Percentiles rank a stretch among this genome's conserved stretches.
Evolutionary conservation across 1,284 basidiomycete genomes (phyloP).

Genomic region (Baeospora myosura): DNA sequence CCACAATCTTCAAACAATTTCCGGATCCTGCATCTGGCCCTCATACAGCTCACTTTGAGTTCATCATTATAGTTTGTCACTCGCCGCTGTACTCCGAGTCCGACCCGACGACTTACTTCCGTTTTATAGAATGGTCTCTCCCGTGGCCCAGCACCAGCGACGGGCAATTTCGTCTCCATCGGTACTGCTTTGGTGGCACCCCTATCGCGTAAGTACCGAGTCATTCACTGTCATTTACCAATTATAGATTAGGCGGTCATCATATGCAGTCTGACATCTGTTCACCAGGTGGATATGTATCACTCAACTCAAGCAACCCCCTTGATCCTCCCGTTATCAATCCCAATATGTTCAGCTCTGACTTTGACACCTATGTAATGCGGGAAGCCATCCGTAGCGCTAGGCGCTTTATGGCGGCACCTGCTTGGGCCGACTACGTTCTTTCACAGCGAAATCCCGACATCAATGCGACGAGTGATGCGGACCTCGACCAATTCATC

Average conservation of each 20-base stretch:
- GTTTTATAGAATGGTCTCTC: conserved; percentile 9
- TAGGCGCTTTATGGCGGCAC: conserved; percentile 23
- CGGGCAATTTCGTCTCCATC: conserved; percentile 24
- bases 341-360: conserved; percentile 24
- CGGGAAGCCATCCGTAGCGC: conserved; percentile 24
- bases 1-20: conserved; percentile 12
- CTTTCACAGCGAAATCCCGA: conserved; percentile 8
- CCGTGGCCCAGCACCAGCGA: conserved; percentile 6
- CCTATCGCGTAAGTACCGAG: conserved; percentile 24
- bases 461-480: conserved; percentile 3
- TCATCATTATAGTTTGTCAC: conserved; percentile 12
- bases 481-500: conserved; percentile 17
- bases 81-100: conserved; percentile 10
- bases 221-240: conserved; percentile 1
- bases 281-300: conserved; percentile 29
- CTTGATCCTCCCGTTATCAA: conserved; percentile 34
- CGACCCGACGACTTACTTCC: conserved; percentile 1
- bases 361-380: conserved; percentile 29
- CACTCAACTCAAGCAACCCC: conserved; percentile 26
- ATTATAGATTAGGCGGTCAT: neutral
- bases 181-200: conserved; percentile 23
- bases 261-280: neutral
- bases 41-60: conserved; percentile 11
- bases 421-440: conserved; percentile 29
- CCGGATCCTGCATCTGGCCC: conserved; percentile 11